Evolutionary conservation across 169 alveolate species (phyloP).

Genomic region (Plasmodium vinckei): DNA sequence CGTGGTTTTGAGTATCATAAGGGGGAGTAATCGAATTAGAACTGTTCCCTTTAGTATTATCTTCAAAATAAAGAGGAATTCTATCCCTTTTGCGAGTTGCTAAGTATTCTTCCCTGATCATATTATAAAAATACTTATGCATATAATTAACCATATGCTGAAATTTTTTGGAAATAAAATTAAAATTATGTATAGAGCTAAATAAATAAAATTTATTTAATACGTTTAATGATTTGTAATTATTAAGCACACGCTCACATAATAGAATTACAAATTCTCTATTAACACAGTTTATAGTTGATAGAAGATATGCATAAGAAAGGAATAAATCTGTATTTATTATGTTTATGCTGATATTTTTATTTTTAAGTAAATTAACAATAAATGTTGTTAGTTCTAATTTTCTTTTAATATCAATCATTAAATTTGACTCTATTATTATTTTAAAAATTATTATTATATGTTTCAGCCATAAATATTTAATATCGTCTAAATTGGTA

Average conservation of each 20-base stretch:
- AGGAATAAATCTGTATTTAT: constrained; percentile 12
- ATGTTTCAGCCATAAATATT: constrained; percentile 50
- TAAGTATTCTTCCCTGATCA: constrained; percentile 11
- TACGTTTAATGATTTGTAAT: constrained; percentile 9
- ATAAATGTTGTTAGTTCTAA: constrained; percentile 16
- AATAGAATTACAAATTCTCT: constrained; percentile 29
- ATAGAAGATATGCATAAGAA: constrained; percentile 16
- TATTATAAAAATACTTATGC: constrained; percentile 16
- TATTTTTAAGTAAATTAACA: constrained; percentile 18
- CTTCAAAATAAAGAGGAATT: background rate
- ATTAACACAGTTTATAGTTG: constrained; percentile 35
- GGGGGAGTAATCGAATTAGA: background rate
- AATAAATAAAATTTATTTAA: constrained; percentile 38
- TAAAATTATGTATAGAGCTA: constrained; percentile 29
- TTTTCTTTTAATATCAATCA: constrained; percentile 44
- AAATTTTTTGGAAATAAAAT: constrained; percentile 28
- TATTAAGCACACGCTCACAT: constrained; percentile 1
- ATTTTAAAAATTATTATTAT: constrained; percentile 23
- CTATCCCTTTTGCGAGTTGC: background rate
- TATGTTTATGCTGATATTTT: background rate
- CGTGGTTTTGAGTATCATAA: background rate
- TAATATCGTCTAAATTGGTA: constrained; percentile 11
- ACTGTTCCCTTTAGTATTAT: background rate
- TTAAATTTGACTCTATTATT: constrained; percentile 22
- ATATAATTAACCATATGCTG: constrained; percentile 37